Base-by-base conservation (phyloP, 768 basidiomycete species). In the Pluteus cervinus region DNA sequence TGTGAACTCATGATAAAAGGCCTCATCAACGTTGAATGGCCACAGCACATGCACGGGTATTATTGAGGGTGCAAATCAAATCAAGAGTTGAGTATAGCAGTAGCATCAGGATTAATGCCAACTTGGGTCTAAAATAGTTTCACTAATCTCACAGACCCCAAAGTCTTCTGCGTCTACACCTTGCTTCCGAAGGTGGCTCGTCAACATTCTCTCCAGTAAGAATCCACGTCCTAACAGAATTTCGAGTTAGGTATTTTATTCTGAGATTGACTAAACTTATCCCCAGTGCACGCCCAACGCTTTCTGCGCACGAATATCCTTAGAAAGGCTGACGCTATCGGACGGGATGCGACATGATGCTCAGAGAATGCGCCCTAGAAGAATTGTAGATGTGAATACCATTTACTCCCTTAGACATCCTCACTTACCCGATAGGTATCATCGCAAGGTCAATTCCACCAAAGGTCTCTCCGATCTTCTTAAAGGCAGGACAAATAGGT, bases 241-340 rank as follows among this genome's bases (percentile, higher is more conserved):
- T 16, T 11, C 11, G 16, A 22, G 23, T 24, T 16, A 26, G 8
- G 12, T 8, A 21, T 36, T 11, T 16, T 5, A 15, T 26, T 29
- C 15, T 11, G 26, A 16, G 16, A 29, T n/a, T n/a, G n/a, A n/a
- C n/a, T n/a, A n/a, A n/a, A n/a, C 66, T 25, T 47, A 76, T 73
- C 75, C 79, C 79, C 79, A 84, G 53, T 82, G 82, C 71, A 84
- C 83, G 0, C 72, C 81, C 5, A 85, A 48, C 0, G 76, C 81
- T 40, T 65, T 67, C 56, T 71, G 68, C 24, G 80, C 75, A 31
- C 61, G 61, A 26, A 81, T 60, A 50, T 86, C 82, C 45, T 70
- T 60, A 66, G 81, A 85, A 2, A 86, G 61, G 16, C 68, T 58
- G 4, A 86, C 82, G 23, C 79, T 73, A 50, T 86, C 84, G 32